Evolutionary conservation across 2,329 filamentous ascomycete species (phyloP), one percentile per base, ranked within the genome.

Genomic region (Aspergillus chevalieri): DNA sequence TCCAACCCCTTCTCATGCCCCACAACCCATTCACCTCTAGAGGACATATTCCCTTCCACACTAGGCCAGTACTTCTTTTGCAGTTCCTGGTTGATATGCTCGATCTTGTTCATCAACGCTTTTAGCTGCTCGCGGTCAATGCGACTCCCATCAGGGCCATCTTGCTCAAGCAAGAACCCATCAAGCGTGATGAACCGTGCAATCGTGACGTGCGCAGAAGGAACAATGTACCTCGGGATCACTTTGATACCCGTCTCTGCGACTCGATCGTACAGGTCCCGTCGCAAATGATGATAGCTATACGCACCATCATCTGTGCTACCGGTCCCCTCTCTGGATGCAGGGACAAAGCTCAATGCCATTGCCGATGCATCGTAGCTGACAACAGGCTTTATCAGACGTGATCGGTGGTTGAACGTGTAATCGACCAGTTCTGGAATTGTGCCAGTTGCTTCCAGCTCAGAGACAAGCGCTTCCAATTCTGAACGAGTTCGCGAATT

Each of bases 271-370:
- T 85, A 93, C 10, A 94, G 66, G 63, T 95, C 89, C 3, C 85
- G 79, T 2, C 92, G 83, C 7, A 97, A 80, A 67, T 97, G 92
- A 65, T 96, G 92, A 66, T 96, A 96, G 0, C 87, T 91, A 70
- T 89, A 96, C 1, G 58, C 62, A 57, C 93, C 86, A 15, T 81
- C 78, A 36, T 77, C 61, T 1, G 47, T 43, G 2, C 57, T 58
- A 10, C 57, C 50, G 12, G 65, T 56, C 1, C 66, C 60, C 70
- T 89, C 85, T 9, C 82, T 83, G 3, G 83, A 78, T 0, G 88
- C 89, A 0, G 92, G 91, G 1, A 96, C 73, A 68, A 94, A 96
- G 22, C 87, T 93, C 30, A 97, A 71, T 1, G 92, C 92, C 48
- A 96, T 77, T 14, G 90, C 92, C 4, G 89, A 85, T 1, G 87